Evolutionary conservation across 495 filamentous ascomycete species (phyloP), one percentile per base, ranked within the genome.

Genomic region (Tirmania nivea): DNA sequence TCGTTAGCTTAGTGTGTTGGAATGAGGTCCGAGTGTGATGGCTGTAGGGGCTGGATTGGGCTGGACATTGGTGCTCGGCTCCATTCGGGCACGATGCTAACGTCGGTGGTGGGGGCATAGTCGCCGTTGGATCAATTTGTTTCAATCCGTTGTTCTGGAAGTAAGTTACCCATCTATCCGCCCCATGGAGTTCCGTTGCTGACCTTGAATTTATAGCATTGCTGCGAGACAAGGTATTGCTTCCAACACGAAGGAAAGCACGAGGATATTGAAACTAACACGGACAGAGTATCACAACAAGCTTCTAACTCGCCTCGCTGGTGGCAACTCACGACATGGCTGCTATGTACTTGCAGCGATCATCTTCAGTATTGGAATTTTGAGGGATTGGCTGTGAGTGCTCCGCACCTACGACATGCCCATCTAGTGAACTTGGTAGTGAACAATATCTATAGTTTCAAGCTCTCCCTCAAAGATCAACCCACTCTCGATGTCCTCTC

Each of bases 301-400:
- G 67, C 73, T 81, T 67, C 73, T 97, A 48, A 94, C 89, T 58
- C 81, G 81, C 65, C 75, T 88, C 57, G 93, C 94, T 64, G 75
- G 79, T 48, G 83, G 84, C 57, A 86, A 81, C 62, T 74, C 81
- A 34, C 81, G 83, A 60, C 70, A 75, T 57, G 90, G 79, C 53
- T 95, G 89, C 79, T 97, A 96, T 66, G 79, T 76, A 58, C 81
- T 97, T 35, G 90, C 89, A 37, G 67, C 77, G 52, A 76, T 79
- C 49, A 97, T 97, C 68, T 97, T 97, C 78, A 75, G 75, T 20
- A 72, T 97, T 47, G 90, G 90, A 25, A 79, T 97, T 55, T 63
- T 94, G 66, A 83, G 90, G 57, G 90, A 97, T 67, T 67, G 73
- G 55, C 52, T 85, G 58, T 84, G 75, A 65, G 67, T 68, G 52